Conservation (phyloP, 2,329 filamentous ascomycete species). For the Clarireedia sp. region DNA sequence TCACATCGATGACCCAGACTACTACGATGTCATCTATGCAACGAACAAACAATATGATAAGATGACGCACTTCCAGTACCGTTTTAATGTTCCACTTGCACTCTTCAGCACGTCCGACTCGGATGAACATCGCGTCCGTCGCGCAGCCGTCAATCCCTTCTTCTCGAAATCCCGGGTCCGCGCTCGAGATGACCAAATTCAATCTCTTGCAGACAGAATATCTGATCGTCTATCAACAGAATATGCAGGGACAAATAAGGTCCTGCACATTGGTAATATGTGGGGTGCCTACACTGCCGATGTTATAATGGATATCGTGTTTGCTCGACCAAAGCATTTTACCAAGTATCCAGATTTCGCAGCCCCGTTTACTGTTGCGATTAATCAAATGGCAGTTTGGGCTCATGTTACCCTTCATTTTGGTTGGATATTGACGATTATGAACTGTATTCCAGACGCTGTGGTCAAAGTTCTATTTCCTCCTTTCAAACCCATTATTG, state of each 20-base stretch:
- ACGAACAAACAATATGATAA: conserved; percentile 7
- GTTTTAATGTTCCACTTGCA: conserved; percentile 8
- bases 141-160: conserved; percentile 14
- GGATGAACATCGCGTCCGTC: conserved; percentile 13
- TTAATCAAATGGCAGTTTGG: neutral
- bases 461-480: neutral
- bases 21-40: conserved; percentile 11
- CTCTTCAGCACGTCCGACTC: conserved; percentile 14
- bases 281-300: conserved; percentile 14
- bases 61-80: conserved; percentile 6
- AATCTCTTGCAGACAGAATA: neutral
- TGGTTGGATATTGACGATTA: neutral
- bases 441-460: neutral
- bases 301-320: conserved; percentile 23
- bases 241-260: conserved; percentile 4
- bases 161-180: conserved; percentile 12
- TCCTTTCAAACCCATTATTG: neutral
- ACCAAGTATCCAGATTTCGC: conserved; percentile 5
- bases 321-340: conserved; percentile 15
- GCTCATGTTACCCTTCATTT: neutral
- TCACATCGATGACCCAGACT: conserved; percentile 11
- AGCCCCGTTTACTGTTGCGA: neutral
- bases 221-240: neutral
- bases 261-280: neutral
- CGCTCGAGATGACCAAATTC: neutral